Conservation (phyloP, 1,284 basidiomycete species). For the Anthracocystis walkeri region DNA sequence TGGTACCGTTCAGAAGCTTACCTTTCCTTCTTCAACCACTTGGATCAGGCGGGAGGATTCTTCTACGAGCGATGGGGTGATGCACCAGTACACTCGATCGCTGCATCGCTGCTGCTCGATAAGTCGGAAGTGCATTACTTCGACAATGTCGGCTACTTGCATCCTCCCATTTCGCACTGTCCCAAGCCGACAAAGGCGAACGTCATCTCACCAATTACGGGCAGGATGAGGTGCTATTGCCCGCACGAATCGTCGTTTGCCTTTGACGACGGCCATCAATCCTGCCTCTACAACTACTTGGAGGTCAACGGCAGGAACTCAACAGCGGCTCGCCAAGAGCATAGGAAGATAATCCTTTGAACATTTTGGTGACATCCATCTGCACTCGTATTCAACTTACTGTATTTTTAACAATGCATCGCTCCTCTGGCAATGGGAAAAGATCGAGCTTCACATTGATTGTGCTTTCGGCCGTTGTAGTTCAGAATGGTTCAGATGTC, state of each 20-base stretch:
- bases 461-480: too few relatives aligned
- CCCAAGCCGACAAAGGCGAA: slow-evolving; percentile 30
- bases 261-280: slow-evolving; percentile 32
- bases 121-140: slow-evolving; percentile 58
- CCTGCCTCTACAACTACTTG: slow-evolving; percentile 38
- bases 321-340: slow-evolving; percentile 13
- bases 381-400: background rate
- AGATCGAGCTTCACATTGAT: background rate
- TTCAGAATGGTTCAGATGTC: too few relatives aligned
- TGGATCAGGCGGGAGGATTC: slow-evolving; percentile 80
- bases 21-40: slow-evolving; percentile 79
- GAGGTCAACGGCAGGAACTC: slow-evolving; percentile 34
- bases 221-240: slow-evolving; percentile 35
- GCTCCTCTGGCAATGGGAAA: background rate
- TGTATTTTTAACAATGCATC: slow-evolving; percentile 1
- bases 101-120: slow-evolving; percentile 59
- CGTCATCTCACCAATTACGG: slow-evolving; percentile 28
- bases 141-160: slow-evolving; percentile 65
- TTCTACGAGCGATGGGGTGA: slow-evolving; percentile 80
- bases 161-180: slow-evolving; percentile 61
- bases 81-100: slow-evolving; percentile 74
- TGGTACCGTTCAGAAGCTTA: slow-evolving; percentile 85
- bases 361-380: background rate
- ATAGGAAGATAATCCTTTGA: slow-evolving; percentile 22
- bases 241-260: slow-evolving; percentile 39